Conservation (phyloP, 2,329 filamentous ascomycete species). For the Pseudodiploospora longispora region DNA sequence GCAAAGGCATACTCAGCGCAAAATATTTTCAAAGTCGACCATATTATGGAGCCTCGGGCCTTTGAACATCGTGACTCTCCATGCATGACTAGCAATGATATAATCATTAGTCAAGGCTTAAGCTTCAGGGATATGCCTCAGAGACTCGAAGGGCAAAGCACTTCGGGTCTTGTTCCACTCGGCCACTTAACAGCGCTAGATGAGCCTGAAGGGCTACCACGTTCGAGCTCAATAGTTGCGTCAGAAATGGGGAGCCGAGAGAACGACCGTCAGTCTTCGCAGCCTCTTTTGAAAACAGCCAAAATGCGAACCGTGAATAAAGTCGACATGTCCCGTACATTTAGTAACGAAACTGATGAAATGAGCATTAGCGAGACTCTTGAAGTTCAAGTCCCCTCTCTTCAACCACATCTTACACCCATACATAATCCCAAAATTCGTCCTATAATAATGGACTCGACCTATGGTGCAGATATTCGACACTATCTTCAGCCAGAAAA, state of each 20-base stretch:
- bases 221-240: too few relatives aligned
- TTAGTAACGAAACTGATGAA: slow-evolving; percentile 24
- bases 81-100: too few relatives aligned
- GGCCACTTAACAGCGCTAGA: too few relatives aligned
- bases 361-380: slow-evolving; percentile 12
- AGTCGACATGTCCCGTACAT: slow-evolving; percentile 25
- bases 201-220: too few relatives aligned
- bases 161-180: too few relatives aligned
- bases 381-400: slow-evolving; percentile 17
- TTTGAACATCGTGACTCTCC: too few relatives aligned
- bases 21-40: not conserved
- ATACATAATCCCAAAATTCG: slow-evolving; percentile 5
- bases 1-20: slow-evolving; percentile 26
- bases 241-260: too few relatives aligned
- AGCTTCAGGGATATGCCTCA: too few relatives aligned
- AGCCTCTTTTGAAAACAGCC: not conserved
- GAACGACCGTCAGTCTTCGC: not conserved
- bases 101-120: too few relatives aligned
- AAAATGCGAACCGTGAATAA: slow-evolving; percentile 20
- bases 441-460: not conserved
- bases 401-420: slow-evolving; percentile 5
- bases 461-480: slow-evolving; percentile 17
- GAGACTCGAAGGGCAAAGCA: too few relatives aligned
- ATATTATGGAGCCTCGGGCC: too few relatives aligned
- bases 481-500: slow-evolving; percentile 20